Evolutionary conservation across 768 basidiomycete genomes (phyloP).

Genomic region (Tricholoma flavovirens): DNA sequence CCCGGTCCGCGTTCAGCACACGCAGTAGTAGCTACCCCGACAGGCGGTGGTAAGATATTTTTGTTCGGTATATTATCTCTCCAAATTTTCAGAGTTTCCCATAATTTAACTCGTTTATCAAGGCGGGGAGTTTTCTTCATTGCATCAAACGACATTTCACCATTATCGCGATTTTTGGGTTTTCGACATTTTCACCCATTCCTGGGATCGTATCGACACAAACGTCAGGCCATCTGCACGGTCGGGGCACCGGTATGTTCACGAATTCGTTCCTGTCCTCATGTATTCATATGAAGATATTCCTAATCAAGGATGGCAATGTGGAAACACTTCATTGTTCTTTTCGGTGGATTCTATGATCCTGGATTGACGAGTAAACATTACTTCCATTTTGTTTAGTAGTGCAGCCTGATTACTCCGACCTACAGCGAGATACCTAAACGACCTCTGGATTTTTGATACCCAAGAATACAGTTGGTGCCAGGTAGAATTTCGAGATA

Average conservation of each 20-base stretch:
- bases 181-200: conserved; percentile 72
- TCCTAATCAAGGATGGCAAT: conserved; percentile 60
- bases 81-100: background rate
- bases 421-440: conserved; percentile 64
- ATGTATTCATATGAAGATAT: background rate
- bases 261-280: background rate
- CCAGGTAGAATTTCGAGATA: conserved; percentile 67
- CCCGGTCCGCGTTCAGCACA: conserved; percentile 89
- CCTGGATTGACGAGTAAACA: conserved; percentile 71
- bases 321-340: conserved; percentile 82
- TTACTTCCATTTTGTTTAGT: background rate
- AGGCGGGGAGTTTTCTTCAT: conserved; percentile 85
- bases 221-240: conserved; percentile 74
- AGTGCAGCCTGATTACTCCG: background rate
- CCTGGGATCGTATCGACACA: conserved; percentile 88
- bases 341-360: conserved; percentile 91
- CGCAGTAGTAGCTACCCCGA: conserved; percentile 66
- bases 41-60: conserved; percentile 82
- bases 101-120: background rate
- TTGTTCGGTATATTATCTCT: conserved; percentile 53
- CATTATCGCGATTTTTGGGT: conserved; percentile 89
- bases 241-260: conserved; percentile 70
- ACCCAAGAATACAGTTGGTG: conserved; percentile 84
- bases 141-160: conserved; percentile 79
- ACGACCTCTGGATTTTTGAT: conserved; percentile 83